Evolutionary conservation across 768 basidiomycete genomes (phyloP).

Genomic region (Kwoniella sp.): DNA sequence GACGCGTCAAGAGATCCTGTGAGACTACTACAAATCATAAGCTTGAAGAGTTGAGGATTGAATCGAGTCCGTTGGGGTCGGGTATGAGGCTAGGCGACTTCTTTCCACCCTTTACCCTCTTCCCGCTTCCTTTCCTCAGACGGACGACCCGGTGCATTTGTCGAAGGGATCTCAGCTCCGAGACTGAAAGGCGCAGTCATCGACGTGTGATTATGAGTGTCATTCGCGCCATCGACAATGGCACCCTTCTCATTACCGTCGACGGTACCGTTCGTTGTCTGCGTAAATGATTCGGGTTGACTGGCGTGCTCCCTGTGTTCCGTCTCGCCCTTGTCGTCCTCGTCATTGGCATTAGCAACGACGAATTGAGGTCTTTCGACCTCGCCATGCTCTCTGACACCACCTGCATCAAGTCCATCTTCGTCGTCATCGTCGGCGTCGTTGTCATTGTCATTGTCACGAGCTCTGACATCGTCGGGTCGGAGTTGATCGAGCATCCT

Average conservation of each 20-base stretch:
- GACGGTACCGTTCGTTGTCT: constrained; percentile 8
- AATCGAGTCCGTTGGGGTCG: no score
- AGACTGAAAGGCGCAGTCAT: constrained; percentile 1
- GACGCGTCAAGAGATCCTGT: no score
- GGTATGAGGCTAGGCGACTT: constrained; percentile 7
- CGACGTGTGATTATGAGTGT: background rate
- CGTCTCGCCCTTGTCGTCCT: constrained; percentile 5
- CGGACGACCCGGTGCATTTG: background rate
- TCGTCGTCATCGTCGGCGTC: constrained; percentile 14
- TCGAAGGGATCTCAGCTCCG: background rate
- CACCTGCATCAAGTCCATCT: background rate
- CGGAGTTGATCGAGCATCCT: constrained; percentile 52
- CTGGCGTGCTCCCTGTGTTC: background rate
- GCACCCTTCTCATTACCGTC: background rate
- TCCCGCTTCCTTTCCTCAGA: constrained; percentile 5
- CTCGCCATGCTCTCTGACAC: background rate
- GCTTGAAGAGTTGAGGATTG: no score
- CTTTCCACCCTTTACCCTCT: constrained; percentile 31
- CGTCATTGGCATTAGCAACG: constrained; percentile 22
- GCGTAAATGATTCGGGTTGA: background rate
- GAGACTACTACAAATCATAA: no score
- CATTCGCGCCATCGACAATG: background rate
- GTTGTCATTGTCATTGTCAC: constrained; percentile 37
- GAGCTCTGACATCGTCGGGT: constrained; percentile 42
- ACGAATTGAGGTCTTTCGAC: constrained; percentile 47